These are phyloP conservation scores for Xylaria sp. DNA, from an alignment of 2,329 filamentous ascomycete genomes.

Conservation along the genomic window DNA sequence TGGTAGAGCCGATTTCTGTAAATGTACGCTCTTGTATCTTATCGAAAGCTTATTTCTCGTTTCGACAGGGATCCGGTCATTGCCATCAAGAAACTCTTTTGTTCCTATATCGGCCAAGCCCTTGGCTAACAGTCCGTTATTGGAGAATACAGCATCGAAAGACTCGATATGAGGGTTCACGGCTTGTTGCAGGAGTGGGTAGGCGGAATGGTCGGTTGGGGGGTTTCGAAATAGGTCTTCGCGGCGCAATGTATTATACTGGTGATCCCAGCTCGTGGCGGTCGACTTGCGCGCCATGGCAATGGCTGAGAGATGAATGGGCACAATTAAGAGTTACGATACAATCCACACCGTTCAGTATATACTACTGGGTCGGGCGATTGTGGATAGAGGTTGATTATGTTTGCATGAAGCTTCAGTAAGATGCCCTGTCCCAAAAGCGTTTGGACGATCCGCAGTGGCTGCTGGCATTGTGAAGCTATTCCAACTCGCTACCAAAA, in stretches of 20 bases:
- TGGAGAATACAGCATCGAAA: conserved; percentile 87
- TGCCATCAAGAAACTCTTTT: conserved; percentile 85
- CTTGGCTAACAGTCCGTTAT: conserved; percentile 73
- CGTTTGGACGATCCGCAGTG: background rate
- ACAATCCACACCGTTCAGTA: background rate
- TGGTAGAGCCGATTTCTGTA: conserved; percentile 83
- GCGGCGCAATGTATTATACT: conserved; percentile 84
- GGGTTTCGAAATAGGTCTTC: conserved; percentile 90
- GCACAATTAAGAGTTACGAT: background rate
- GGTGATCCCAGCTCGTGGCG: conserved; percentile 77
- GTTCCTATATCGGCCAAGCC: conserved; percentile 87
- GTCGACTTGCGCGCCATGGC: conserved; percentile 64
- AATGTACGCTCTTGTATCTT: conserved; percentile 77
- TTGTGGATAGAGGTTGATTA: background rate
- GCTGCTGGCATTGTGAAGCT: conserved; percentile 11
- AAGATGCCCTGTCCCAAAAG: background rate
- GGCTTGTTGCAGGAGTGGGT: conserved; percentile 83
- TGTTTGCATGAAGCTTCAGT: background rate
- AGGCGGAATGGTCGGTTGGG: conserved; percentile 84
- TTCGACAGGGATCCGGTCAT: conserved; percentile 63
- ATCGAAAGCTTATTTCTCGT: conserved; percentile 78
- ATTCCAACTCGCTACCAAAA: conserved; percentile 26
- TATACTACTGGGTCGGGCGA: background rate
- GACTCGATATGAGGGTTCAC: conserved; percentile 92
- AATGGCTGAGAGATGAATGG: conserved; percentile 15